Evolutionary conservation across 306 rosid species (phyloP).

Genomic region (apple (Malus domestica)): ASM211411v1 NC_041804.1:5202001-5202500

Average conservation of each 20-base stretch:
- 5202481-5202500: too few species aligned
- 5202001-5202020: neutral
- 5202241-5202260: constrained; percentile 67
- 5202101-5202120: constrained; percentile 6
- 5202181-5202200: constrained; percentile 58
- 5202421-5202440: neutral
- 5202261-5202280: constrained; percentile 39
- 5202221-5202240: constrained; percentile 63
- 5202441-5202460: too few species aligned
- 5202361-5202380: neutral
- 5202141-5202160: constrained; percentile 69
- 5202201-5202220: constrained; percentile 68
- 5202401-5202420: neutral
- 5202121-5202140: constrained; percentile 59
- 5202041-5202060: neutral
- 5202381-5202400: neutral
- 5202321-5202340: neutral
- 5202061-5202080: neutral
- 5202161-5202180: constrained; percentile 70
- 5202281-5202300: neutral
- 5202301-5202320: neutral
- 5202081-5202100: neutral
- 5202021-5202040: neutral
- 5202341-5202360: neutral
- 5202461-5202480: too few species aligned